Base-by-base conservation (phyloP, 208 protist species). In the Angomonas ambiguus region DNA sequence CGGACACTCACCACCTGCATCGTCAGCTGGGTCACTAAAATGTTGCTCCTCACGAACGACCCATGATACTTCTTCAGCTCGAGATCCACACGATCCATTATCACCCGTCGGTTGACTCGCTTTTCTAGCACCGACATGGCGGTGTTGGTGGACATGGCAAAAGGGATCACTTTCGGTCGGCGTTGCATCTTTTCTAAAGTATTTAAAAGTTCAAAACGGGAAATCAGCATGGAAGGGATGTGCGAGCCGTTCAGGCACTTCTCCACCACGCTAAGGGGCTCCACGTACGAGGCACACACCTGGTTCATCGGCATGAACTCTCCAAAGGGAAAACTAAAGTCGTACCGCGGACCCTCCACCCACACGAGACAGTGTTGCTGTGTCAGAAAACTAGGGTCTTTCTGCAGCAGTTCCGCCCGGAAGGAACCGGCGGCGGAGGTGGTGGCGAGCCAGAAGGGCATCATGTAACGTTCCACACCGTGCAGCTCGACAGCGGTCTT, bases 41-140 rank as follows among this genome's bases (percentile, higher is more conserved):
- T 67, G 69, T 83, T 93, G 65, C 83, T 92, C 67, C 74, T 79
- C n/a, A 92, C 31, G 55, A 92, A 93, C 34, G 71, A 83, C 22
- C 90, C 90, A 71, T 96, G 90, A 59, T 92, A 92, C 69, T 96
- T 96, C 18, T 77, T 57, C 28, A 96, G 74, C 59, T 96, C 90
- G 38, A 73, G 74, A 65, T 92, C 82, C 32, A 93, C 86, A 51
- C 83, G 86, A 57, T 83, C 66, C 56, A 92, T 48, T 32, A 96
- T 59, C 45, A 84, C 63, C 22, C 57, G 60, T 31, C 87, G 80
- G 38, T 64, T 87, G 28, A 96, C 70, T 28, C 90, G 87, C 56
- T 74, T 77, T 63, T 87, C 83, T 65, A 93, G 57, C 35, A 96
- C 62, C 32, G 80, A 81, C 56, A 96, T 77, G 20, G 90, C 90